Evolutionary conservation across 805 yeast genomes (phyloP), one percentile per base, ranked within the genome.

Genomic region (Candida corydali): DNA sequence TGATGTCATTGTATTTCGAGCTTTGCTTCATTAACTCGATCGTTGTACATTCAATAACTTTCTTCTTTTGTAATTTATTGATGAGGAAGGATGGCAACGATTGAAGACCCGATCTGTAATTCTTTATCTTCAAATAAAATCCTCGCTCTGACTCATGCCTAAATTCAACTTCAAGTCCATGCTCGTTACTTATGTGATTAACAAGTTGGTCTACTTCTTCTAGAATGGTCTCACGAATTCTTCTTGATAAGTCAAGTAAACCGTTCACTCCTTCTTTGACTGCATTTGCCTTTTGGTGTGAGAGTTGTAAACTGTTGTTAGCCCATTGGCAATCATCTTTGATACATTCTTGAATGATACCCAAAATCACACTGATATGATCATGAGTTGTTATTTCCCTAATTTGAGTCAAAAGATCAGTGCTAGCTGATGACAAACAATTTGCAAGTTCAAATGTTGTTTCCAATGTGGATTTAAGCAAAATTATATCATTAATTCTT

Each of bases 401-500:
- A 3, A 33, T 16, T 38, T 40, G 38, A 12, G 16, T 12, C 10
- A 40, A n/a, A 15, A 40, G 33, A 8, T 25, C 22, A 17, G 34
- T 32, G 8, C 34, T 24, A 2, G 18, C 27, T 14, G 17, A 19
- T 3, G 19, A n/a, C 11, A 40, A 20, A 22, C 20, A 26, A 17
- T 24, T 29, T 4, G 24, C 10, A 10, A 40, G 7, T 14, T 33
- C 31, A 11, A 8, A 8, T 19, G 32, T 26, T n/a, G 8, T 12
- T 10, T 29, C 34, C 6, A 72, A 40, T 1, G 69, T 44, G 11
- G 62, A 55, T 36, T 71, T 72, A 7, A 72, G 48, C 17, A 65
- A 36, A 7, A 73, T 52, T 2, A 71, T 41, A 35, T 60, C 65
- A 34, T 73, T 73, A 0, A 73, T 54, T 30, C 58, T 61, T 33